Evolutionary conservation across 441 rosid genomes (phyloP), one percentile per base, ranked within the genome.

Genomic region (Gossypium davidsonii): DNA sequence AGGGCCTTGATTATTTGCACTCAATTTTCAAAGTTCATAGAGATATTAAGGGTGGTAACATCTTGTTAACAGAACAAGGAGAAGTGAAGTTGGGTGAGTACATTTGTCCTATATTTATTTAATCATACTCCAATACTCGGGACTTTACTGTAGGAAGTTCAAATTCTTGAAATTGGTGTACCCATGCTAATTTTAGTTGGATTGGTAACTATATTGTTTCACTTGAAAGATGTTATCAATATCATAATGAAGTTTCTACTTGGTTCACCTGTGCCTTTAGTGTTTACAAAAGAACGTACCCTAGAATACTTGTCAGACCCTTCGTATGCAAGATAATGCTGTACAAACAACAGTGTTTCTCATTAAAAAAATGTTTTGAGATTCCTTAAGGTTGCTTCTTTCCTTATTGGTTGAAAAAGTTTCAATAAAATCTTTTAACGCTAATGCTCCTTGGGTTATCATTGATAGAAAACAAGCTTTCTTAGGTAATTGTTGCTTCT

Each of bases 1-100:
- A 95, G 99, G 99, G 99, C 78, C 98, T 93, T 79, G 91, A 94
- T 23, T 95, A 95, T 83, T 82, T 95, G 93, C 99, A 95, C 80
- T 85, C 96, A 65, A 95, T 95, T 85, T 95, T 83, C 85, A 95
- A 95, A 85, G 99, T 95, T 72, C 99, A 95, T 76, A 86, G 99
- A 87, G 99, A 95, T 84, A 95, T 93, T 70, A 95, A 93, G 76
- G 98, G 99, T 80, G 98, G 99, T 75, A 95, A 95, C 86, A 89
- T 95, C 84, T 88, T 95, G 86, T 86, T 95, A 83, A 93, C 99
- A 10, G 98, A 95, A 73, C 98, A 95, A 85, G 99, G 98, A 80
- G 99, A 95, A 80, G 98, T 95, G 84, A 95, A 95, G 80, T 82
- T 95, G 85, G 99, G 99, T 92, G 79, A 87, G 99, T 85, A 79